These are phyloP conservation scores for Hortiboletus campestris DNA, from an alignment of 768 basidiomycete species.

Conservation along the genomic window DNA sequence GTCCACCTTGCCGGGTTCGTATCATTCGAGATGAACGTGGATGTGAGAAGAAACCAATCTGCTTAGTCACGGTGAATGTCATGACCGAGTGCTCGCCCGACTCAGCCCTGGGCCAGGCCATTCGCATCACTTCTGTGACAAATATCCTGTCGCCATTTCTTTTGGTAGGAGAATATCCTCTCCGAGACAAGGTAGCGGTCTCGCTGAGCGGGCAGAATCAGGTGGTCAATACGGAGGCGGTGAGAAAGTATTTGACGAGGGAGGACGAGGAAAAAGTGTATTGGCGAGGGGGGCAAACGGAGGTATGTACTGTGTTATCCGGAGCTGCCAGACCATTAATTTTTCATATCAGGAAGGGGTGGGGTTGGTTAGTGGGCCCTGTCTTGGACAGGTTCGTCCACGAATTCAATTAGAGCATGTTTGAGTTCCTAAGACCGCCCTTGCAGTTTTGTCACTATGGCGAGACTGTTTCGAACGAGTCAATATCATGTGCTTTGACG, in stretches of 20 bases:
- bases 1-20: too few species aligned
- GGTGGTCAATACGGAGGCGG: slow-evolving; percentile 39
- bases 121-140: too few species aligned
- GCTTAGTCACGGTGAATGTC: too few species aligned
- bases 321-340: slow-evolving; percentile 42
- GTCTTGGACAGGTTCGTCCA: slow-evolving; percentile 34
- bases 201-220: slow-evolving; percentile 41
- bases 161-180: slow-evolving; percentile 61
- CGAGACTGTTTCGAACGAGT: not conserved
- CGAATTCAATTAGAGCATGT: not conserved
- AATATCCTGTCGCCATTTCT: slow-evolving; percentile 46
- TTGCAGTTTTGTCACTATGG: too few species aligned
- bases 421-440: not conserved
- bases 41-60: too few species aligned
- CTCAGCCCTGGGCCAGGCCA: too few species aligned
- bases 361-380: slow-evolving; percentile 31
- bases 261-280: slow-evolving; percentile 15
- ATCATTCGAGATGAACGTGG: not conserved
- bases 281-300: slow-evolving; percentile 33
- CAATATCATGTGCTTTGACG: not conserved
- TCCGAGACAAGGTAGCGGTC: slow-evolving; percentile 35
- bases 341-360: slow-evolving; percentile 28
- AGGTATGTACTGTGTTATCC: slow-evolving; percentile 42
- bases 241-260: slow-evolving; percentile 41
- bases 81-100: too few species aligned